Base-by-base conservation (phyloP, 2,329 filamentous ascomycete species). In the Pseudocercospora fuligena region DNA sequence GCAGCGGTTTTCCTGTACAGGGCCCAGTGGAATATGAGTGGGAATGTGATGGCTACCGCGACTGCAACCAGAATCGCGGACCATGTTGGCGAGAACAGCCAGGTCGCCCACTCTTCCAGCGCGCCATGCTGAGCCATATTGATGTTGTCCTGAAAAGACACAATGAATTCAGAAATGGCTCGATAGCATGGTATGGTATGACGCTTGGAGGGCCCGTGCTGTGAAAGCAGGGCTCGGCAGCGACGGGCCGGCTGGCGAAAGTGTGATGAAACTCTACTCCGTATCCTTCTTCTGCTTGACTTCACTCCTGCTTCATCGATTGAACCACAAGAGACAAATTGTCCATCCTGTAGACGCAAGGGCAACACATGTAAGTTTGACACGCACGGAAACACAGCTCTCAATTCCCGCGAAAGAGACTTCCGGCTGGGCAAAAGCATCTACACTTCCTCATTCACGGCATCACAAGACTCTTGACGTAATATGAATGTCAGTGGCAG, bases 21-120 rank as follows among this genome's bases (percentile, higher is more conserved):
- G 76, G 90, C 82, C 65, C 87, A 78, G 82, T 98, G 95, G 57
- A 97, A 84, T 63, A 97, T 77, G 61, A 97, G 76, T 21, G 95
- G 95, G 29, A 92, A 83, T 63, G 90, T 79, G 71, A 97, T 78
- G 67, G 92, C 87, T 75, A 97, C 82, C 64, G 92, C 70, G 21
- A 91, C 75, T 14, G 93, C 91, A 76, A 94, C 77, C 68, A 89
- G 72, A 74, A 98, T 86, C 66, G 82, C 80, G 8, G 80, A 78
- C 27, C 78, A 74, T 47, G 77, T 76, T 3, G 83, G 82, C 60
- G 81, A 81, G 66, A 84, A 80, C 40, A 80, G 78, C 72, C 79
- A 80, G 16, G 82, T 84, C 53, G 81, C 76, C 81, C 81, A 84
- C 29, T 73, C 57, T 47, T 67, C 61, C 47, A 63, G 58, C 27